Percentiles rank a stretch among this genome's conserved stretches.
Conservation (phyloP, 1,139 yeast genomes). For the Yamadazyma trypodendri region DNA sequence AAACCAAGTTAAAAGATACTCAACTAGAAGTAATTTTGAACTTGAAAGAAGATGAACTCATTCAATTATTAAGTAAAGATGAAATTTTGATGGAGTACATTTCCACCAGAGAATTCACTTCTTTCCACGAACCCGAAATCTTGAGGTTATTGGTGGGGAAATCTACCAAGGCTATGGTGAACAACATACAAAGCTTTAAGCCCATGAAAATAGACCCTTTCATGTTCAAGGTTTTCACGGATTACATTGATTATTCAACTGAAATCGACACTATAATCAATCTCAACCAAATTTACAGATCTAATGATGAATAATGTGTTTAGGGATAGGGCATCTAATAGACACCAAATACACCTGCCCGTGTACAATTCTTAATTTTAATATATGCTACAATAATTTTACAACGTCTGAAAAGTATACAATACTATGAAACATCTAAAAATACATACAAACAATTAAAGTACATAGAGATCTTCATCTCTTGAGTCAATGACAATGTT, state of each 20-base stretch:
- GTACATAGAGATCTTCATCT: too few relatives aligned
- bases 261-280: constrained; percentile 22
- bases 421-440: too few relatives aligned
- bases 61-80: constrained; percentile 30
- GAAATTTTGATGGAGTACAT: constrained; percentile 32
- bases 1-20: constrained; percentile 16
- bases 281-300: constrained; percentile 13
- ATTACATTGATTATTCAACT: constrained; percentile 26
- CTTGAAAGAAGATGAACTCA: constrained; percentile 24
- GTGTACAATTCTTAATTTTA: too few relatives aligned
- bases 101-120: constrained; percentile 30
- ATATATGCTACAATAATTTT: too few relatives aligned
- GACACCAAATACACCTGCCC: too few relatives aligned
- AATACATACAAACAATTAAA: not conserved
- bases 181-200: constrained; percentile 25
- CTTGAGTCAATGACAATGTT: not conserved
- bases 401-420: too few relatives aligned
- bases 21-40: constrained; percentile 22
- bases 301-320: not conserved
- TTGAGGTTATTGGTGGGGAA: constrained; percentile 31
- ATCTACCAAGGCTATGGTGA: constrained; percentile 25
- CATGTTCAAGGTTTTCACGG: constrained; percentile 26
- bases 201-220: constrained; percentile 40
- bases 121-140: constrained; percentile 37
- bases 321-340: not conserved